Percentiles rank a stretch among this genome's conserved stretches.
Conservation (phyloP, 345 rosid genomes). For the Rhizophora apiculata region DNA sequence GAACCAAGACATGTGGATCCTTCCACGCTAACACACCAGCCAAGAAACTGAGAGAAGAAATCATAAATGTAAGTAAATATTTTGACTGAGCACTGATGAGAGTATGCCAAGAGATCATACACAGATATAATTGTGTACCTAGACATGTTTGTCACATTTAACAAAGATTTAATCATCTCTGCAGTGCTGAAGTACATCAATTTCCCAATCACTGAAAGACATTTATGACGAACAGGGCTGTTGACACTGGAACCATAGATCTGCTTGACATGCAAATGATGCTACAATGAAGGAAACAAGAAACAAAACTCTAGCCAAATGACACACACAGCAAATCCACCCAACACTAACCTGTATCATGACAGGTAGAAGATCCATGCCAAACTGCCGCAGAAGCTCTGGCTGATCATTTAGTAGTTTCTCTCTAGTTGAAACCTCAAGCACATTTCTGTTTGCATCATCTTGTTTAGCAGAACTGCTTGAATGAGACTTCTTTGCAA, state of each 20-base stretch:
- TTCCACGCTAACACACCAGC: conserved; percentile 99
- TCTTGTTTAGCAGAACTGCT: conserved; percentile 67
- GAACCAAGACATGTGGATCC: conserved; percentile 96
- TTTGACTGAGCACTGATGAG: neutral
- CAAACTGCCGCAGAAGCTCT: conserved; percentile 88
- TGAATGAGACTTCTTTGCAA: conserved; percentile 60
- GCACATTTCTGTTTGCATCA: conserved; percentile 46
- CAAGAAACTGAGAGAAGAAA: conserved; percentile 58
- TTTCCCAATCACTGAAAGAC: conserved; percentile 92
- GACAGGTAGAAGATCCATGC: conserved; percentile 96
- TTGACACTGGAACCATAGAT: conserved; percentile 96
- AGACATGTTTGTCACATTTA: conserved; percentile 80
- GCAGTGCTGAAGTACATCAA: conserved; percentile 89
- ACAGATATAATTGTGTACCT: conserved; percentile 46
- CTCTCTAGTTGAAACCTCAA: conserved; percentile 74
- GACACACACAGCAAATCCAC: neutral
- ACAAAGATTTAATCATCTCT: conserved; percentile 85
- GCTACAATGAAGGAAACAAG: conserved; percentile 16
- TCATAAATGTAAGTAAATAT: conserved; percentile 14
- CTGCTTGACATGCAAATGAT: conserved; percentile 42
- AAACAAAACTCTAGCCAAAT: neutral
- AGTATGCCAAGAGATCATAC: conserved; percentile 6
- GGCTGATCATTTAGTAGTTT: conserved; percentile 84
- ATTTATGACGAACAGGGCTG: conserved; percentile 90
- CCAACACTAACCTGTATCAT: conserved; percentile 67